Base-by-base conservation (phyloP, 768 basidiomycete species). In the Calocera cornea region DNA sequence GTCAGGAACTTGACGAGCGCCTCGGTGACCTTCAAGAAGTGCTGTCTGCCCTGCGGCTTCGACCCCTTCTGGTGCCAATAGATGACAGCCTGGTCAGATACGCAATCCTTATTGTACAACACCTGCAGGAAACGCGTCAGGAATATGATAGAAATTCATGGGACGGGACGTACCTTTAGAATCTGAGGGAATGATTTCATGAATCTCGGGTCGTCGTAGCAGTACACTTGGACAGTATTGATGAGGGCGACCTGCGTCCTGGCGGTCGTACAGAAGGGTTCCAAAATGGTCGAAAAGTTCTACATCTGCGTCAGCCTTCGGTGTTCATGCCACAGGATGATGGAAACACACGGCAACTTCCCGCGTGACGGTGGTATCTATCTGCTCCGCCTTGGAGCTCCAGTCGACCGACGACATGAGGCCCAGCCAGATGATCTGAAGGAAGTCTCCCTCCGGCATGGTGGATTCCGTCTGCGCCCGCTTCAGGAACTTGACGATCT, bases 41-140 rank as follows among this genome's bases (percentile, higher is more conserved):
- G 90, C 77, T 97, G 93, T 74, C 89, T 87, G 64, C 95, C 95
- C 77, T 97, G 92, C 0, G 92, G 85, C 78, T 93, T 97, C 63
- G 94, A 89, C 65, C 97, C 95, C 79, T 99, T 99, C 79, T 91
- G 88, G 78, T 92, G 82, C 95, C 95, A 99, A 77, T 97, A 98
- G 68, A 97, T 89, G 74, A 99, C 95, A 69, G 95, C 94, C 75
- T 95, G 89, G 74, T 95, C 93, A 66, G 93, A 90, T 72, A 97
- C 83, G 78, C 93, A 93, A 73, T 99, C 95, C 73, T 90, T 87
- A 79, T 95, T 95, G 80, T 97, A 97, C 77, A 97, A 81, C 72
- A 95, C 88, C 91, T 93, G 72, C 47, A 24, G 34, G 54, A 64
- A 63, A n/a, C 60, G 7, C 66, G 34, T 17, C 34, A n/a, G 40